These are phyloP conservation scores for Jacaranda copaia DNA, from an alignment of 257 asterid genomes.

Conservation along the genomic window DNA sequence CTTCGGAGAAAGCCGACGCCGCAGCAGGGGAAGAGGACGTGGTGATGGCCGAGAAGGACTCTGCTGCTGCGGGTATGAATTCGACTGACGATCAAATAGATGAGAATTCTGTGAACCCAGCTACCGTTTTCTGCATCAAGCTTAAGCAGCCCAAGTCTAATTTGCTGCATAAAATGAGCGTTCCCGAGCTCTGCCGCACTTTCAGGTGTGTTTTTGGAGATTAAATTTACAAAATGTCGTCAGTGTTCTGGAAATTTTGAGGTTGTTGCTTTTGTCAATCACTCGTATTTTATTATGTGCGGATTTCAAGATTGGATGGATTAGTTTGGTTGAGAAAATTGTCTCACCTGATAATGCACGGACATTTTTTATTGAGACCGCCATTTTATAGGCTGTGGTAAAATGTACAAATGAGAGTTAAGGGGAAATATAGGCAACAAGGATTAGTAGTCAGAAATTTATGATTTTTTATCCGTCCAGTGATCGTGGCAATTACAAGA, in stretches of 20 bases:
- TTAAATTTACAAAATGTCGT: constrained; percentile 6
- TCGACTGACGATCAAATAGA: constrained; percentile 69
- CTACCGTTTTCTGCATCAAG: constrained; percentile 79
- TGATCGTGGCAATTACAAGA: constrained; percentile 19
- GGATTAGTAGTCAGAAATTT: background rate
- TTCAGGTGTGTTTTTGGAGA: constrained; percentile 65
- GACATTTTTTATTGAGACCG: background rate
- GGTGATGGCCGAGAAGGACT: constrained; percentile 62
- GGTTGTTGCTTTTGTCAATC: constrained; percentile 16
- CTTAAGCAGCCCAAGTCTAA: constrained; percentile 84
- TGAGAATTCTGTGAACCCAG: constrained; percentile 63
- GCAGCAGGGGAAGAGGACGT: constrained; percentile 49
- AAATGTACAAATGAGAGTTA: constrained; percentile 10
- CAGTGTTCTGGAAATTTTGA: background rate
- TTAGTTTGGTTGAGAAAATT: constrained; percentile 13
- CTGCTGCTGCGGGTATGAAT: constrained; percentile 38
- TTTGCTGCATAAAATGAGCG: constrained; percentile 91
- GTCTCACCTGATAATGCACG: background rate
- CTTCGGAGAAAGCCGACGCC: constrained; percentile 46
- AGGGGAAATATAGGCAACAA: background rate
- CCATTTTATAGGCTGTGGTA: background rate
- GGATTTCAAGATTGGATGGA: constrained; percentile 19
- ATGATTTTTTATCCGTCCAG: background rate
- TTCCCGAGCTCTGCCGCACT: constrained; percentile 97
- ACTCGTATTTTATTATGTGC: constrained; percentile 13